phyloP scores from a whole-genome alignment of 768 basidiomycete genomes.

The Roridomyces roridus region DNA sequence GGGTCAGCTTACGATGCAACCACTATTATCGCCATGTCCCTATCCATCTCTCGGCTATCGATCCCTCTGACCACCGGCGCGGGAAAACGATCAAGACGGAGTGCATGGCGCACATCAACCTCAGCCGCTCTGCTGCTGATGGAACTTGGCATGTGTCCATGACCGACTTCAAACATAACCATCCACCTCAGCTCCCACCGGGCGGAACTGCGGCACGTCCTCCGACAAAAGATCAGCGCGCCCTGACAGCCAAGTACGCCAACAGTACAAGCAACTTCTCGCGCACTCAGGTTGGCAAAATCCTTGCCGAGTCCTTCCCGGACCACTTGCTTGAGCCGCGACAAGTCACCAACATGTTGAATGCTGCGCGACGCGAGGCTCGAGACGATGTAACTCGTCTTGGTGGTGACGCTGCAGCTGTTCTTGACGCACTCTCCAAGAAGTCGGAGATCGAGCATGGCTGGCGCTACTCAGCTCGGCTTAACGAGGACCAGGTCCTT shows the following conservation, averaged over 20 bases:
- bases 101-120: constrained; percentile 33
- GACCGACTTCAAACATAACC: constrained; percentile 31
- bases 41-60: constrained; percentile 15
- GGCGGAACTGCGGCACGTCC: constrained; percentile 15
- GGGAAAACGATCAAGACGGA: constrained; percentile 24
- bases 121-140: constrained; percentile 8
- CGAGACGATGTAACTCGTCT: not conserved
- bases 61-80: constrained; percentile 26
- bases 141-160: constrained; percentile 26
- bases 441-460: not conserved
- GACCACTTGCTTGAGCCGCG: constrained; percentile 12
- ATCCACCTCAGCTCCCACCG: constrained; percentile 24
- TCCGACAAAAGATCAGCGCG: constrained; percentile 25
- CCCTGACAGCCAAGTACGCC: constrained; percentile 11
- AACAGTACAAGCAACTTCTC: constrained; percentile 16
- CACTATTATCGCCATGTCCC: constrained; percentile 7
- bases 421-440: not conserved
- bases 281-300: constrained; percentile 21
- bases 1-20: constrained; percentile 29
- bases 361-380: constrained; percentile 1
- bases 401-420: not conserved
- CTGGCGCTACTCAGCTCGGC: not conserved
- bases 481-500: constrained; percentile 26
- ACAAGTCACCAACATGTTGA: constrained; percentile 12
- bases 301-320: constrained; percentile 11